These are phyloP conservation scores for Jackrogersella minutella DNA, from an alignment of 495 filamentous ascomycete species.

Conservation along the genomic window DNA sequence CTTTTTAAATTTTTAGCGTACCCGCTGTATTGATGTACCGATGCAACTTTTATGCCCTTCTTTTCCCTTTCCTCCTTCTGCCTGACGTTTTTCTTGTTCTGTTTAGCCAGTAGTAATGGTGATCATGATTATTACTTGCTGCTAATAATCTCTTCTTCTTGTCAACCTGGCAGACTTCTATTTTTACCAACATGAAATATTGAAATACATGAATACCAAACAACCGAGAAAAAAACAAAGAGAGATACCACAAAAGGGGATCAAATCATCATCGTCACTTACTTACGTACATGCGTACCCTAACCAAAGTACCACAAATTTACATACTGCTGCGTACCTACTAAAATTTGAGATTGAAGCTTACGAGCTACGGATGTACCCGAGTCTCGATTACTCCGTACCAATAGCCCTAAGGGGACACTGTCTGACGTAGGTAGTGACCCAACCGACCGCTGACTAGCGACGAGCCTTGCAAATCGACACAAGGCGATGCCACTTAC, in stretches of 20 bases:
- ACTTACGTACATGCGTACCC: neutral
- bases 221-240: neutral
- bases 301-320: neutral
- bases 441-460: slow-evolving; percentile 40
- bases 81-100: slow-evolving; percentile 25
- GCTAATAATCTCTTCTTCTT: slow-evolving; percentile 22
- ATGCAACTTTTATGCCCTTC: slow-evolving; percentile 31
- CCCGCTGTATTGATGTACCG: slow-evolving; percentile 36
- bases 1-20: slow-evolving; percentile 36
- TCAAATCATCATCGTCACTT: neutral
- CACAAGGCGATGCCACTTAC: slow-evolving; percentile 44
- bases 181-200: neutral
- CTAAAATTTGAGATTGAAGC: neutral
- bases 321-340: neutral
- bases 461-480: slow-evolving; percentile 42
- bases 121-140: slow-evolving; percentile 20
- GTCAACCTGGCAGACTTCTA: neutral
- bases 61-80: slow-evolving; percentile 17
- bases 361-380: slow-evolving; percentile 29
- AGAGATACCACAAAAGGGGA: neutral
- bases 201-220: neutral
- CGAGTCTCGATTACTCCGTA: slow-evolving; percentile 31
- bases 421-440: slow-evolving; percentile 43
- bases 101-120: slow-evolving; percentile 38
- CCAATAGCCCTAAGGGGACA: slow-evolving; percentile 15